phyloP scores from a whole-genome alignment of 495 filamentous ascomycete genomes.

The Emericellopsis terricola region DNA sequence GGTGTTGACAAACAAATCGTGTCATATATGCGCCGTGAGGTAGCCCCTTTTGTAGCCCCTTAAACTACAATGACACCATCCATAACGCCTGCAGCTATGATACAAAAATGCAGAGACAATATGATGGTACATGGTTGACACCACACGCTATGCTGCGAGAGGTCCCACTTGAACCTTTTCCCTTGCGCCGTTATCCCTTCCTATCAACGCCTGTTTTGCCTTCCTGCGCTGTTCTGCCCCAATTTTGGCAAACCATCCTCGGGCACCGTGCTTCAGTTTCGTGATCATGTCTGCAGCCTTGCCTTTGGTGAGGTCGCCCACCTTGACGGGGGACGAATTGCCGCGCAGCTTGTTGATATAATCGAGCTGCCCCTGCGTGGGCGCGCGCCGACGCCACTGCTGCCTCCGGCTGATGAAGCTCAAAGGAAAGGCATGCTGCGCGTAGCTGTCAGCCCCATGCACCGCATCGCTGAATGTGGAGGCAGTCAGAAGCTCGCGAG shows the following conservation, averaged over 20 bases:
- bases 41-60: too few relatives aligned
- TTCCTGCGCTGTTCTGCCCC: slow-evolving; percentile 28
- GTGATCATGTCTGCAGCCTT: slow-evolving; percentile 84
- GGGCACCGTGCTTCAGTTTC: slow-evolving; percentile 69
- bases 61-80: too few relatives aligned
- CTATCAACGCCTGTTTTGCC: slow-evolving; percentile 20
- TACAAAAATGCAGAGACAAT: neutral
- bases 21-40: too few relatives aligned
- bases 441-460: slow-evolving; percentile 70
- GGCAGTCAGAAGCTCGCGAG: slow-evolving; percentile 42
- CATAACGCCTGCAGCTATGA: too few relatives aligned
- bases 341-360: slow-evolving; percentile 52
- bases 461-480: slow-evolving; percentile 51
- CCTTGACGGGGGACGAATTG: slow-evolving; percentile 33
- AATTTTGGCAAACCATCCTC: slow-evolving; percentile 41
- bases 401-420: slow-evolving; percentile 37
- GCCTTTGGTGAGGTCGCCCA: slow-evolving; percentile 50
- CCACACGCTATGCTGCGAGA: slow-evolving; percentile 11
- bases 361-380: slow-evolving; percentile 49
- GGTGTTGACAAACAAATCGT: too few relatives aligned
- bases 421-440: slow-evolving; percentile 38
- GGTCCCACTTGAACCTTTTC: slow-evolving; percentile 54
- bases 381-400: slow-evolving; percentile 47
- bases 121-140: neutral
- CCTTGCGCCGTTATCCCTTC: slow-evolving; percentile 19